Evolutionary conservation across 306 rosid species (phyloP).

Genomic region (Castanea crenata): DNA sequence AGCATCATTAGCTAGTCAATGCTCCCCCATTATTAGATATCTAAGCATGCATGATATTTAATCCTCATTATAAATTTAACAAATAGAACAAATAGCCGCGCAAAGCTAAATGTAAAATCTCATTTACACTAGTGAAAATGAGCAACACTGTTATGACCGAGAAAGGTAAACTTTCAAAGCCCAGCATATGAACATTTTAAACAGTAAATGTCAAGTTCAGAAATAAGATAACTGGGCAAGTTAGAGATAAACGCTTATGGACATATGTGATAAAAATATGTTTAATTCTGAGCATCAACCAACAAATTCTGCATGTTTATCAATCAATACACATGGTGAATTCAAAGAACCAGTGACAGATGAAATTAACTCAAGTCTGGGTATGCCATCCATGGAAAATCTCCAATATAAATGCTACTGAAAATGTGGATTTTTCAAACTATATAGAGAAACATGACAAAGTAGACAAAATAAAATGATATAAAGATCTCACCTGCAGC

Average conservation of each 20-base stretch:
- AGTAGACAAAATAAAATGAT: conserved; percentile 10
- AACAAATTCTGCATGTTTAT: not conserved
- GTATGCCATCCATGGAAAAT: not conserved
- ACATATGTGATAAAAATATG: too few species aligned
- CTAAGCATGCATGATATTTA: too few species aligned
- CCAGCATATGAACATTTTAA: too few species aligned
- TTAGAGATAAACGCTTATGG: too few species aligned
- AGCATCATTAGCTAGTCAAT: not conserved
- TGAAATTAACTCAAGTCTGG: not conserved
- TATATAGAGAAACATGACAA: not conserved
- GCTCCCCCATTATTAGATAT: not conserved
- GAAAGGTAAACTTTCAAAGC: too few species aligned
- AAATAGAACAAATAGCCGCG: not conserved
- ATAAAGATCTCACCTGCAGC: conserved; percentile 68
- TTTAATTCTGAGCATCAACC: not conserved
- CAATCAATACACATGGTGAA: not conserved
- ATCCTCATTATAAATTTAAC: too few species aligned
- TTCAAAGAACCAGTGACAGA: not conserved
- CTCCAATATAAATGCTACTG: not conserved
- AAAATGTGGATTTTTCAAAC: not conserved
- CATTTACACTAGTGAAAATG: not conserved
- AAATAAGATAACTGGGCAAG: too few species aligned
- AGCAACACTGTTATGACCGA: not conserved
- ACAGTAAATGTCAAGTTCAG: too few species aligned
- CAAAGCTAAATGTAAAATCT: not conserved